Base-by-base conservation (phyloP, 805 yeast species). In the Ogataea naganishii region DNA sequence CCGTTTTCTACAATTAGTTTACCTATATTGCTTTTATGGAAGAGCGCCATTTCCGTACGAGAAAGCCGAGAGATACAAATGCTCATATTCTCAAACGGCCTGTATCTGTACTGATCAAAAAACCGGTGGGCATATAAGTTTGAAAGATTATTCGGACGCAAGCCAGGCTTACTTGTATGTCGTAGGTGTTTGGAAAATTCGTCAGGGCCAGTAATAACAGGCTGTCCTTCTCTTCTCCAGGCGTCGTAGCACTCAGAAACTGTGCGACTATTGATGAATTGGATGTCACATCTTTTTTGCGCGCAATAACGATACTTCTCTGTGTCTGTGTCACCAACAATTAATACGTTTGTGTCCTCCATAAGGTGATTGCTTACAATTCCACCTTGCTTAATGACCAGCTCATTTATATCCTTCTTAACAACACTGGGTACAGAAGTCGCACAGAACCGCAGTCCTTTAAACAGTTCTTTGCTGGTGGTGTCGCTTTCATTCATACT, bases 321-420 rank as follows among this genome's bases (percentile, higher is more conserved):
- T 1, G 80, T 72, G 33, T 62, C 55, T 18, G 69, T 55, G 23
- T 62, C 63, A 2, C 84, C 85, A 18, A 78, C 76, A 5, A 80
- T 60, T 16, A 80, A 51, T 23, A 69, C 69, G 31, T 68, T 64
- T 3, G 72, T 77, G 46, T 74, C 76, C 27, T 74, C 68, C 60
- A 77, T 72, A 39, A 80, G 51, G 43, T 78, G 78, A 24, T 63
- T 62, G 34, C 66, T 62, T 39, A 64, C 70, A 7, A 42, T 45
- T 1, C 86, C 88, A 6, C 88, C 89, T 49, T 80, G 59, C 7
- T 64, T 56, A 17, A 54, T 47, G 33, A 79, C 63, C 44, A 65
- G 66, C 7, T 53, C 47, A 3, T 66, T 59, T 17, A 76, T 43
- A 11, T 58, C 63, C 15, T 61, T 58, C 38, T 72, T 60, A 20